Base-by-base conservation (phyloP, 345 rosid genomes). In the Gossypium mustelinum region DNA sequence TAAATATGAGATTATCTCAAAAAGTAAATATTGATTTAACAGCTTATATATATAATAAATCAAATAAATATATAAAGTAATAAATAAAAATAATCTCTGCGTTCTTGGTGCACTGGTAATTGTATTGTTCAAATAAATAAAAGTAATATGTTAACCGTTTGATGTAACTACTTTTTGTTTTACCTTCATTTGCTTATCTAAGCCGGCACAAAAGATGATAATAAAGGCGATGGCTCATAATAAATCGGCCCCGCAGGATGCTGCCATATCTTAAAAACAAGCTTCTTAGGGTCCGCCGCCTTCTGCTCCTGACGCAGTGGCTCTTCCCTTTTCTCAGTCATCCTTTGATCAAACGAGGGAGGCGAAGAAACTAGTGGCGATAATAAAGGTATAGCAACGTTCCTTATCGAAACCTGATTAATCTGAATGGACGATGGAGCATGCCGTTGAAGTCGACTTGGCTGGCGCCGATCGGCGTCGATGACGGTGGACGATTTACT, bases 221-320 rank as follows among this genome's bases (percentile, higher is more conserved):
- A 76, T 11, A 80, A 81, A 71, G 80, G 70, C 66, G 88, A 62
- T 61, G 87, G 43, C 47, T 90, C 92, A 82, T 78, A 85, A 68
- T 80, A 82, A 70, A 94, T 86, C 13, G 98, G 94, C 48, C 89
- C 89, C 34, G 98, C 97, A 13, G 98, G 98, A 73, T 94, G 98
- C 81, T 92, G 90, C 97, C 98, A 94, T 75, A 82, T 89, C 85
- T 88, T 85, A 75, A 88, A 89, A 67, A 84, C 92, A 70, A 79
- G 68, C 78, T 83, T 84, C 77, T 84, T 80, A 24, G 75, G 73
- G 66, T 80, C 85, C 74, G 70, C 73, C 14, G 67, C 57, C 63
- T 76, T 68, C 27, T 48, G 77, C 77, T 80, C 83, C 65, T 75
- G 85, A 22, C 78, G 79, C 8, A 68, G 77, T 11, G 75, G 43